These are phyloP conservation scores for Trifolium dubium DNA, from an alignment of 306 rosid genomes.

Conservation along the genomic window DNA sequence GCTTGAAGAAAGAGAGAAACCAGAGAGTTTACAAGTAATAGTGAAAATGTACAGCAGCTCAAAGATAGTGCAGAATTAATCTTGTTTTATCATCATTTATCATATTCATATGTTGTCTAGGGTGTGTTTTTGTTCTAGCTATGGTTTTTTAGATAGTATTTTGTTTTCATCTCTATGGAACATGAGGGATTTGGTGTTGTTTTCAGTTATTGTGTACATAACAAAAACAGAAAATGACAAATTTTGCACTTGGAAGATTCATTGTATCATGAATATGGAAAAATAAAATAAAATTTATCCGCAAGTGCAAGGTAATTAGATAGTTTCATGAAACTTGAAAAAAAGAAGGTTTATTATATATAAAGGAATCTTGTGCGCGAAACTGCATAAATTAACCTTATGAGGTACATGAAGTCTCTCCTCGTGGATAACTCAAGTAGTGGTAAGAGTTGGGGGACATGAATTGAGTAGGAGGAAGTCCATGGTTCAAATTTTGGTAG, in stretches of 20 bases:
- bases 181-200: slow-evolving; percentile 37
- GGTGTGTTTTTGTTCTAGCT: slow-evolving; percentile 17
- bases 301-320: not conserved
- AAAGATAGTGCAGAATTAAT: slow-evolving; percentile 51
- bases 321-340: not conserved
- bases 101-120: not conserved
- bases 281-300: not conserved
- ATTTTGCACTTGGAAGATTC: slow-evolving; percentile 41
- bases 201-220: slow-evolving; percentile 58
- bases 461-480: too few species aligned
- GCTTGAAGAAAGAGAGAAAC: slow-evolving; percentile 79
- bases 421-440: too few species aligned
- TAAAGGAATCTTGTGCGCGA: too few species aligned
- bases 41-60: slow-evolving; percentile 76
- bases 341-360: not conserved
- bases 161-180: slow-evolving; percentile 37
- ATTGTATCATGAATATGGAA: slow-evolving; percentile 30
- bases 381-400: too few species aligned
- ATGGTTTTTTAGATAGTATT: not conserved
- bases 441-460: too few species aligned
- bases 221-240: slow-evolving; percentile 37
- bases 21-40: slow-evolving; percentile 56
- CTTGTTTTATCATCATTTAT: slow-evolving; percentile 7
- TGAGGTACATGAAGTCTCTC: too few species aligned
- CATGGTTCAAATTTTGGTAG: too few species aligned